Conservation (phyloP, 768 basidiomycete genomes). For the Tephrocybe sp. region DNA sequence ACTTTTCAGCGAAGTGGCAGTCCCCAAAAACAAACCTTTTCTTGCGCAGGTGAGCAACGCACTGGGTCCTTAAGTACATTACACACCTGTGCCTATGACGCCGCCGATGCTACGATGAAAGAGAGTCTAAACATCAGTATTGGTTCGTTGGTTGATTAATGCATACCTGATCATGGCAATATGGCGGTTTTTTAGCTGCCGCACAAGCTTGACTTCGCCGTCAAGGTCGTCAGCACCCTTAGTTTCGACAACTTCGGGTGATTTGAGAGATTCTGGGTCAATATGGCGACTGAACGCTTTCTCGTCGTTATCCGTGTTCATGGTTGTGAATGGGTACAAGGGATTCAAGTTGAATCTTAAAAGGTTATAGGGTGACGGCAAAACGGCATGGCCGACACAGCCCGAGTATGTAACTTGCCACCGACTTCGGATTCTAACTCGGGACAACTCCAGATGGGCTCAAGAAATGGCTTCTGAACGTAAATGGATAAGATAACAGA, state of each 20-base stretch:
- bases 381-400: not conserved
- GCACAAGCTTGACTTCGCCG: conserved; percentile 37
- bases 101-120: conserved; percentile 52
- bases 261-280: conserved; percentile 19
- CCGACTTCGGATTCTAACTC: not conserved
- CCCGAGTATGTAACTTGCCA: not conserved
- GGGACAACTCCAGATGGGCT: not conserved
- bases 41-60: conserved; percentile 20
- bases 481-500: not conserved
- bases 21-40: conserved; percentile 57
- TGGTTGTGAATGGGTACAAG: not conserved
- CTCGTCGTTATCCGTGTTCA: conserved; percentile 5
- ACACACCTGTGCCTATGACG: conserved; percentile 58
- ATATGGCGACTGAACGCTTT: conserved; percentile 8
- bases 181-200: conserved; percentile 76
- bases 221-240: no score
- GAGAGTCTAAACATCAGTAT: not conserved
- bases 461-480: not conserved
- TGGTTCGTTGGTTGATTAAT: no score
- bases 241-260: no score
- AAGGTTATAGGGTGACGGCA: no score
- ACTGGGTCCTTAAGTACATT: no score
- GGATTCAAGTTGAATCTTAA: not conserved
- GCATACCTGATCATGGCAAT: conserved; percentile 75
- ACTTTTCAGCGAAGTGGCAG: conserved; percentile 42